Conservation (phyloP, 2,329 filamentous ascomycete genomes). For the Colletotrichum aenigma region DNA sequence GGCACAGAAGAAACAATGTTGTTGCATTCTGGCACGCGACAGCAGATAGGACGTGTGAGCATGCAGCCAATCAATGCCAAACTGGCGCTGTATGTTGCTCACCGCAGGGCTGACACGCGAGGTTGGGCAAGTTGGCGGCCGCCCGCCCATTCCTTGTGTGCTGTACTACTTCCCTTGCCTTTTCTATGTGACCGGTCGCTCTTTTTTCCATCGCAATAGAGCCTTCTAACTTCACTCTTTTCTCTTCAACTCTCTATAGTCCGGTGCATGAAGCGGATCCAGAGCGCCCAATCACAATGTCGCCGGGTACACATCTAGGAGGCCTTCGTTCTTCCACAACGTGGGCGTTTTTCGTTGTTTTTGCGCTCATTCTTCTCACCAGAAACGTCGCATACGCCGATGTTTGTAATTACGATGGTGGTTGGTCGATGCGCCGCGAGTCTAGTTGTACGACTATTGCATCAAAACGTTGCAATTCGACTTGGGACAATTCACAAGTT, state of each 20-base stretch:
- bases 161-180: background rate
- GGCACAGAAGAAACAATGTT: background rate
- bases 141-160: background rate
- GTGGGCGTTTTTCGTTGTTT: background rate
- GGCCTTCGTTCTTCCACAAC: background rate
- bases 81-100: background rate
- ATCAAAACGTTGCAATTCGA: background rate
- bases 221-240: background rate
- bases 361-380: background rate
- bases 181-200: background rate
- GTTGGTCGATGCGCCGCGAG: background rate
- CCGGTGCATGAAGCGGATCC: background rate
- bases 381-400: accelerated
- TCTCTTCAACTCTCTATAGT: background rate
- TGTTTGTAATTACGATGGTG: background rate
- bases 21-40: background rate
- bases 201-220: background rate
- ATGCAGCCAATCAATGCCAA: background rate
- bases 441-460: background rate
- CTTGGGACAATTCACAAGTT: background rate
- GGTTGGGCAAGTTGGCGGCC: background rate
- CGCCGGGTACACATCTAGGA: background rate
- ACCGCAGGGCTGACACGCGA: background rate
- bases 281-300: background rate
- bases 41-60: background rate